phyloP scores from a whole-genome alignment of 2,329 filamentous ascomycete species.

The Pseudopyricularia javanii region DNA sequence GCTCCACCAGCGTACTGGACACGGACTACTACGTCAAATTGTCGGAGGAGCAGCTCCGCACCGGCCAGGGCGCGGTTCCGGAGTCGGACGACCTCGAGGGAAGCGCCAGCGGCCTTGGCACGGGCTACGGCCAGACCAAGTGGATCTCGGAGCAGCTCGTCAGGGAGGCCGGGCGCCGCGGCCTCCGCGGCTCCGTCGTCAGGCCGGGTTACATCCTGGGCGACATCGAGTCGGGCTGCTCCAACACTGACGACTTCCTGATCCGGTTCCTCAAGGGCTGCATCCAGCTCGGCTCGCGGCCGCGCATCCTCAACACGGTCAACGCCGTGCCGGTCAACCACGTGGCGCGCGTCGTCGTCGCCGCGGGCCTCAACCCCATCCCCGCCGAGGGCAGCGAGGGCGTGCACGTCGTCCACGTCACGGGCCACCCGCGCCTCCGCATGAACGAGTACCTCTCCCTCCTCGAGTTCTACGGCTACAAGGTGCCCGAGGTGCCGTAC shows the following conservation, averaged over 20 bases:
- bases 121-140: slow-evolving; percentile 85
- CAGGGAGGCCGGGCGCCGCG: slow-evolving; percentile 65
- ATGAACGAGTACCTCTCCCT: slow-evolving; percentile 67
- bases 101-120: slow-evolving; percentile 63
- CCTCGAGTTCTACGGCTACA: slow-evolving; percentile 62
- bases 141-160: slow-evolving; percentile 66
- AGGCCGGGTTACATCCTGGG: slow-evolving; percentile 80
- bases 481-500: slow-evolving; percentile 55
- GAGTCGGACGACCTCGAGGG: slow-evolving; percentile 72
- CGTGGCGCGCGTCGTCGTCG: slow-evolving; percentile 69
- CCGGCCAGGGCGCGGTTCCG: slow-evolving; percentile 51
- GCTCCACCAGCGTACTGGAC: slow-evolving; percentile 73
- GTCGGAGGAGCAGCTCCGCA: slow-evolving; percentile 48
- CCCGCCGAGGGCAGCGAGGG: slow-evolving; percentile 9
- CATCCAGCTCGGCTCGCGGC: slow-evolving; percentile 62
- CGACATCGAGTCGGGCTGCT: slow-evolving; percentile 55
- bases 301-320: slow-evolving; percentile 72
- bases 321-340: slow-evolving; percentile 83
- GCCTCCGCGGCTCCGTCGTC: slow-evolving; percentile 63
- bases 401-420: slow-evolving; percentile 61
- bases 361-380: slow-evolving; percentile 55
- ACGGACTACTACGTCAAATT: slow-evolving; percentile 68
- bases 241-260: slow-evolving; percentile 81
- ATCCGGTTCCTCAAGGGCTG: slow-evolving; percentile 80
- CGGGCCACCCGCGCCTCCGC: slow-evolving; percentile 63